Base-by-base conservation (phyloP, 257 asterid genomes). In the Petunia axillaris region DNA sequence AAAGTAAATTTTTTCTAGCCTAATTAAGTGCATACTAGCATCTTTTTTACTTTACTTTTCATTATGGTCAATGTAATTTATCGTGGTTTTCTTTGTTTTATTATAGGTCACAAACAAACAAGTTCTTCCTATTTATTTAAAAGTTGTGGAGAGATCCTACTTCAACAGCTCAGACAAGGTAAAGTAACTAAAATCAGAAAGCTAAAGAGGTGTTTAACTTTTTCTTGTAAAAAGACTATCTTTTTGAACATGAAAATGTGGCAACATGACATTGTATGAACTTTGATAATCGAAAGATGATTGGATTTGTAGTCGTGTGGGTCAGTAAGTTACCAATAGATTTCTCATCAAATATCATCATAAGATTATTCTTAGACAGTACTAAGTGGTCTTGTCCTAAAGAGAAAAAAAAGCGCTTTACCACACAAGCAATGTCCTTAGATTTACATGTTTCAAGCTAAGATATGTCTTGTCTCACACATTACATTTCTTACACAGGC, bases 91-190 rank as follows among this genome's bases (percentile, higher is more conserved):
- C 4, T 4, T 78, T 50, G 14, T 37, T 57, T 77, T 36, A 5
- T 63, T 4, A 48, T 90, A 95, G 99, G 99, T 91, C 83, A 93
- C 98, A 25, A 88, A 85, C 82, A 94, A 93, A 87, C 89, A 93
- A 89, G 92, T 92, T 82, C 97, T 93, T 75, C 98, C 97, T 9
- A 87, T 95, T 85, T 95, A 95, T 87, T 83, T 95, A 76, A 89
- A 83, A 91, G 98, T 95, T 82, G 98, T 95, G 50, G 99, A 93
- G 82, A 90, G 91, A 85, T 93, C 99, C 58, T 88, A 92, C 87
- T 93, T 95, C 92, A 93, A 95, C 83, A 92, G 88, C 85, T 93
- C 99, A 65, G 97, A 95, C 89, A 93, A 92, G 99, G 99, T 96
- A 89, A 79, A 54, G 6, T 2, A 16, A 38, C 16, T 25, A 37